Conservation (phyloP, 176 grass and related monocot genomes). For the Echinochloa phyllopogon region DNA sequence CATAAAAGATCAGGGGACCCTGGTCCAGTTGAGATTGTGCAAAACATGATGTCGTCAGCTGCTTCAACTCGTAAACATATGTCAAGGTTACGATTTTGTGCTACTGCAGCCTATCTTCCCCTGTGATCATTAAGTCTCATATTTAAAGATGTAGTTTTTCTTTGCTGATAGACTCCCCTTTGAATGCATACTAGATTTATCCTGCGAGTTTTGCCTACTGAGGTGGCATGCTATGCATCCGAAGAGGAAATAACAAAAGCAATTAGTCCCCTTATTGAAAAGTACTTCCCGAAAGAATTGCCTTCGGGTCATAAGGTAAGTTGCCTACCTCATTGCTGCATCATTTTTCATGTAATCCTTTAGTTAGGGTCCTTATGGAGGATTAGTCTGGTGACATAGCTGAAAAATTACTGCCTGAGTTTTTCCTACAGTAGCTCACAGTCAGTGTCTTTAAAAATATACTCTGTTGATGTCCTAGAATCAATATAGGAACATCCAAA, state of each 20-base stretch:
- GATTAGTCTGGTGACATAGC: neutral
- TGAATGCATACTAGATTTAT: constrained; percentile 74
- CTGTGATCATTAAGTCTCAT: constrained; percentile 22
- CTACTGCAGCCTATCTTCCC: constrained; percentile 8
- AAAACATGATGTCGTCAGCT: constrained; percentile 77
- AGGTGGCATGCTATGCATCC: constrained; percentile 91
- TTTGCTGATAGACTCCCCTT: neutral
- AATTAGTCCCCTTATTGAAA: constrained; percentile 74
- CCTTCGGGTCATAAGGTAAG: constrained; percentile 67
- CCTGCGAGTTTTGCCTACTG: constrained; percentile 80
- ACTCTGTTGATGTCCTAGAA: neutral
- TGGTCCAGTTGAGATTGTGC: constrained; percentile 82
- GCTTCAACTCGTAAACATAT: constrained; percentile 93
- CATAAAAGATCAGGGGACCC: constrained; percentile 70
- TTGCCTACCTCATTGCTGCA: constrained; percentile 10
- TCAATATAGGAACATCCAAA: neutral
- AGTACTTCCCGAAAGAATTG: constrained; percentile 74
- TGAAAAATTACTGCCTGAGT: neutral
- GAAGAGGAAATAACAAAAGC: constrained; percentile 93
- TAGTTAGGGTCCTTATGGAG: neutral
- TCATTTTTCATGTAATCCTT: neutral
- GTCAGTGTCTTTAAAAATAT: neutral
- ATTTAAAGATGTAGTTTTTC: neutral
- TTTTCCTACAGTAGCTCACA: neutral
- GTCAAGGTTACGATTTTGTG: constrained; percentile 77